A percentile compares a stretch with the other conserved stretches of the same genome.
Conservation (phyloP, 495 filamentous ascomycete genomes). For the Penicillium paxilli region DNA sequence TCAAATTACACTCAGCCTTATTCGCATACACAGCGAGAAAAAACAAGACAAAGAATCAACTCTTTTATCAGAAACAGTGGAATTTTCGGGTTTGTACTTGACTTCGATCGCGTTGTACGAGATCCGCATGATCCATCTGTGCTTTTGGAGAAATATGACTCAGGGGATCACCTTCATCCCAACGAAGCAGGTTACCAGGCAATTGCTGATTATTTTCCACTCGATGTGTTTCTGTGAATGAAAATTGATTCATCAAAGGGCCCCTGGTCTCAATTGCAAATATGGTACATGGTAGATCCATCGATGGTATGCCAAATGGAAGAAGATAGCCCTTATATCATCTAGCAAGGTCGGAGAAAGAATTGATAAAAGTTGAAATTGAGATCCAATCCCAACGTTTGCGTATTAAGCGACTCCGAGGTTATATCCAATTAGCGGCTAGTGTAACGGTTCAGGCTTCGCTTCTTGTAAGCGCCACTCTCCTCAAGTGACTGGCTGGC, state of each 20-base stretch:
- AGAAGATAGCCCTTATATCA: too few species aligned
- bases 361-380: too few species aligned
- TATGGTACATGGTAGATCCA: too few species aligned
- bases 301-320: too few species aligned
- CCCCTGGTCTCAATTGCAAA: too few species aligned
- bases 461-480: conserved; percentile 31
- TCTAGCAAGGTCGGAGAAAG: too few species aligned
- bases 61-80: conserved; percentile 59
- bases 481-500: conserved; percentile 26
- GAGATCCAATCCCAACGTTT: too few species aligned
- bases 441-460: conserved; percentile 11
- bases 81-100: conserved; percentile 60
- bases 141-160: conserved; percentile 55
- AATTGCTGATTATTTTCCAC: conserved; percentile 60
- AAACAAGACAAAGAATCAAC: conserved; percentile 60
- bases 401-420: background rate
- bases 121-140: conserved; percentile 45
- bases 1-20: conserved; percentile 41
- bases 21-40: conserved; percentile 53
- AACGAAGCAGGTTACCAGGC: conserved; percentile 64
- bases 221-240: conserved; percentile 48
- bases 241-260: too few species aligned
- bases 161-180: conserved; percentile 72
- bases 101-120: conserved; percentile 60
- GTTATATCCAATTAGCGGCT: conserved; percentile 11